Evolutionary conservation across 768 basidiomycete species (phyloP).

Genomic region (Serendipita sp.): DNA sequence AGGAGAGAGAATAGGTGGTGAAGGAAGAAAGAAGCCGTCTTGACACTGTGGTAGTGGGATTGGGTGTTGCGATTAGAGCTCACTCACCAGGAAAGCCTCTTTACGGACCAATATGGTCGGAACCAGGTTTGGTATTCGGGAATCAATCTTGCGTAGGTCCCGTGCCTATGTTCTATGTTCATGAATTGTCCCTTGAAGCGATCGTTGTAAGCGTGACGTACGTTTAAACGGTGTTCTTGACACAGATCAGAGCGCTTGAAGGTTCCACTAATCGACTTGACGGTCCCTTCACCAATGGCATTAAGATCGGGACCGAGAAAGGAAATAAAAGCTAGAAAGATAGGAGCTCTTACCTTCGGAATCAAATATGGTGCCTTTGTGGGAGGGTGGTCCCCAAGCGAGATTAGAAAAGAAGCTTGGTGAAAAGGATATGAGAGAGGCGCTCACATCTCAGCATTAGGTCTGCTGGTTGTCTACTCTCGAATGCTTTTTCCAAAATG

Average conservation of each 20-base stretch:
- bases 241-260: slow-evolving; percentile 86
- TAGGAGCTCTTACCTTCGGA: slow-evolving; percentile 41
- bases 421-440: slow-evolving; percentile 9
- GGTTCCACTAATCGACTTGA: slow-evolving; percentile 74
- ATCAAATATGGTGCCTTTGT: slow-evolving; percentile 71
- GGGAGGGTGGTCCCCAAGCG: slow-evolving; percentile 9
- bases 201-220: slow-evolving; percentile 25
- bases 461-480: slow-evolving; percentile 74
- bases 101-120: slow-evolving; percentile 84
- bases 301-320: slow-evolving; percentile 10
- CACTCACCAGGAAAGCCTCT: slow-evolving; percentile 67
- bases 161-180: slow-evolving; percentile 42
- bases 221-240: slow-evolving; percentile 74
- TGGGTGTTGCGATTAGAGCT: background rate
- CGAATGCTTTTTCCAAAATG: slow-evolving; percentile 72
- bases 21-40: slow-evolving; percentile 9
- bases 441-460: slow-evolving; percentile 79
- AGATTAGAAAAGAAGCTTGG: slow-evolving; percentile 11
- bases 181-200: slow-evolving; percentile 9
- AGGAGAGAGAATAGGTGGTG: slow-evolving; percentile 17
- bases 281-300: slow-evolving; percentile 38
- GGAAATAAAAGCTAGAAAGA: background rate
- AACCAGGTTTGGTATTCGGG: slow-evolving; percentile 81
- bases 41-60: background rate
- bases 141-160: slow-evolving; percentile 94